Conservation (phyloP, 192 early-diverging fungal genomes). For the Cladochytrium replicatum region DNA sequence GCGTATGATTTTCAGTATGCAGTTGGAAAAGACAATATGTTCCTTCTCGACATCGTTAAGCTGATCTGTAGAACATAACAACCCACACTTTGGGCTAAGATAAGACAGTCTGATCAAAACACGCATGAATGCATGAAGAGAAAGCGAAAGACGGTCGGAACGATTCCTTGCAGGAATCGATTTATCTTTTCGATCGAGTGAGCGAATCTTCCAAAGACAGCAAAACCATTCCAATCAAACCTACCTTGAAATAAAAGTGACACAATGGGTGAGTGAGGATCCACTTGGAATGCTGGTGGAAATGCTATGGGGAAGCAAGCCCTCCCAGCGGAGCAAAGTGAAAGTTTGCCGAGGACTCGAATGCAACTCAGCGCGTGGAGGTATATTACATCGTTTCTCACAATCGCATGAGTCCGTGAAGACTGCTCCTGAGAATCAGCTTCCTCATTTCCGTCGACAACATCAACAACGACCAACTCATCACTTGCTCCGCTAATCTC, state of each 20-base stretch:
- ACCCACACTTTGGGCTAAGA: too few relatives aligned
- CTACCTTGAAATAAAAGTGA: not conserved
- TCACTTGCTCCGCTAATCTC: slow-evolving; percentile 11
- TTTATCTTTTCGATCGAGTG: not conserved
- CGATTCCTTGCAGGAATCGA: too few relatives aligned
- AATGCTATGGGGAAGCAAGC: slow-evolving; percentile 25
- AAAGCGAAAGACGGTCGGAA: too few relatives aligned
- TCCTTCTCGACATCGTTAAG: too few relatives aligned
- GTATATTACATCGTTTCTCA: slow-evolving; percentile 42
- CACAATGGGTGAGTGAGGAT: not conserved
- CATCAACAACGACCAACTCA: slow-evolving; percentile 38
- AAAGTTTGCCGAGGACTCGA: slow-evolving; percentile 26
- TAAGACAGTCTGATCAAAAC: too few relatives aligned
- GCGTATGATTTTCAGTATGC: too few relatives aligned
- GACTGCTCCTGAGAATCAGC: slow-evolving; percentile 3
- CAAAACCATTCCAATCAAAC: not conserved
- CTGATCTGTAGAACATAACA: too few relatives aligned
- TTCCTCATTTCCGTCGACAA: slow-evolving; percentile 17
- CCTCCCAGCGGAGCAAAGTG: slow-evolving; percentile 18
- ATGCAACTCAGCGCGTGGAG: slow-evolving; percentile 30
- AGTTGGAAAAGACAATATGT: too few relatives aligned
- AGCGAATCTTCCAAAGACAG: slow-evolving; percentile 9
- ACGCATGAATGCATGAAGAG: too few relatives aligned
- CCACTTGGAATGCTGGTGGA: not conserved
- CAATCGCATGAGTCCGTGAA: too few relatives aligned